These are phyloP conservation scores for Saccharomycopsis javanensis DNA, from an alignment of 805 yeast genomes.

Conservation along the genomic window DNA sequence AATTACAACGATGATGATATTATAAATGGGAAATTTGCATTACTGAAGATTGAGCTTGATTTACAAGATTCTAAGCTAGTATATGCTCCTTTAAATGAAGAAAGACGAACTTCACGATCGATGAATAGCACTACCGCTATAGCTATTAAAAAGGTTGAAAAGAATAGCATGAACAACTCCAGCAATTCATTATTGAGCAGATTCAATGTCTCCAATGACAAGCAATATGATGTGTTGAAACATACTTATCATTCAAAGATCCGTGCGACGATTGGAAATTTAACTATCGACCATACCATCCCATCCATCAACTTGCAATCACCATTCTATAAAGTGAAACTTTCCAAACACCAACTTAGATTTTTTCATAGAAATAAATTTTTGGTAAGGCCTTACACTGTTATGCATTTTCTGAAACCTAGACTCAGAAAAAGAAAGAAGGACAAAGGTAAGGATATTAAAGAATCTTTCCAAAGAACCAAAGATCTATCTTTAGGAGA, in stretches of 20 bases:
- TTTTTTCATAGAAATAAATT: constrained; percentile 75
- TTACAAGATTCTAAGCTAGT: constrained; percentile 80
- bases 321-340: constrained; percentile 78
- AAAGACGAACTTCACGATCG: constrained; percentile 11
- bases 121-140: constrained; percentile 36
- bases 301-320: constrained; percentile 83
- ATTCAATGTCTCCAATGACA: constrained; percentile 83
- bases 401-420: constrained; percentile 63
- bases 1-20: background rate
- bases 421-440: constrained; percentile 77
- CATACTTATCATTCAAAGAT: constrained; percentile 86
- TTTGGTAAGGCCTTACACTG: constrained; percentile 65
- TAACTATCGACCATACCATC: constrained; percentile 82
- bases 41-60: constrained; percentile 43
- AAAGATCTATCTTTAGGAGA: constrained; percentile 79
- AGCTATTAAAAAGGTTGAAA: constrained; percentile 34
- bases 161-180: background rate
- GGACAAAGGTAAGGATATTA: constrained; percentile 75
- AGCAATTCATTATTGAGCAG: constrained; percentile 37
- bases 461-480: constrained; percentile 61
- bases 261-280: constrained; percentile 83
- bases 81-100: constrained; percentile 30
- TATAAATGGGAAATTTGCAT: background rate
- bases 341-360: constrained; percentile 59
- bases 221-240: constrained; percentile 70